A percentile compares a stretch with the other conserved stretches of the same genome.
Evolutionary conservation across 228 moss, liverwort and hornwort genomes (phyloP).

Genomic region (Sphagnum magellanicum): DNA sequence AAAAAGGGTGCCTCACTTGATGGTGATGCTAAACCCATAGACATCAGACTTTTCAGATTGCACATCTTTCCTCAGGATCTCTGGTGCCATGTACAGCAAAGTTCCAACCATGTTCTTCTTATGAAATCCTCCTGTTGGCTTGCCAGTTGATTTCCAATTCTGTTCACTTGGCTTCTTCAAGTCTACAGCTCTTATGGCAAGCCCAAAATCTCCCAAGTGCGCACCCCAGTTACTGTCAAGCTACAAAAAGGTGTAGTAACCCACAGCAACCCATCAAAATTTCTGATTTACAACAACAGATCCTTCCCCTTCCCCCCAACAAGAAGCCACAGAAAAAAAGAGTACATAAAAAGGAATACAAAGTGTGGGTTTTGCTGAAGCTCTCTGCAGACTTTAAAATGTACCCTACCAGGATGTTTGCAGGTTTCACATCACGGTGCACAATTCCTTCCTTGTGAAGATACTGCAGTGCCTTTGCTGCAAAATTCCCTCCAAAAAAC

Average conservation of each 20-base stretch:
- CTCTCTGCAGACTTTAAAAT: not conserved
- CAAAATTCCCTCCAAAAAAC: constrained; percentile 1
- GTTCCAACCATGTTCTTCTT: constrained; percentile 77
- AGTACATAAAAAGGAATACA: not conserved
- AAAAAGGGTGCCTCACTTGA: constrained; percentile 39
- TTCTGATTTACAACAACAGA: not conserved
- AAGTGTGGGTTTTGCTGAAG: no score
- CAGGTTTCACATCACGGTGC: constrained; percentile 70
- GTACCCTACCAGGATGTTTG: constrained; percentile 45
- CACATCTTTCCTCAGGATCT: constrained; percentile 57
- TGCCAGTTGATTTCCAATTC: constrained; percentile 55
- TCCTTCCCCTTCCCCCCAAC: constrained; percentile 5
- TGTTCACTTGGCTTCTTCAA: constrained; percentile 38
- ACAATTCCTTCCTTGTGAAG: constrained; percentile 53
- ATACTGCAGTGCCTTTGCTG: constrained; percentile 53
- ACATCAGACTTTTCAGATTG: constrained; percentile 70
- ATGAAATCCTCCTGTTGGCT: constrained; percentile 67
- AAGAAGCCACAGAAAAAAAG: constrained; percentile 3
- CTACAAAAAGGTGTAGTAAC: constrained; percentile 17
- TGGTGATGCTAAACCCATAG: constrained; percentile 61
- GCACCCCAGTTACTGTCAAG: constrained; percentile 65
- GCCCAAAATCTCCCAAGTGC: constrained; percentile 63
- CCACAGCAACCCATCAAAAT: not conserved
- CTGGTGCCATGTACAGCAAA: constrained; percentile 68
- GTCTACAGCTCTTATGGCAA: constrained; percentile 37